Evolutionary conservation across 805 yeast species (phyloP), one percentile per base, ranked within the genome.

Genomic region (Hanseniaspora osmophila): DNA sequence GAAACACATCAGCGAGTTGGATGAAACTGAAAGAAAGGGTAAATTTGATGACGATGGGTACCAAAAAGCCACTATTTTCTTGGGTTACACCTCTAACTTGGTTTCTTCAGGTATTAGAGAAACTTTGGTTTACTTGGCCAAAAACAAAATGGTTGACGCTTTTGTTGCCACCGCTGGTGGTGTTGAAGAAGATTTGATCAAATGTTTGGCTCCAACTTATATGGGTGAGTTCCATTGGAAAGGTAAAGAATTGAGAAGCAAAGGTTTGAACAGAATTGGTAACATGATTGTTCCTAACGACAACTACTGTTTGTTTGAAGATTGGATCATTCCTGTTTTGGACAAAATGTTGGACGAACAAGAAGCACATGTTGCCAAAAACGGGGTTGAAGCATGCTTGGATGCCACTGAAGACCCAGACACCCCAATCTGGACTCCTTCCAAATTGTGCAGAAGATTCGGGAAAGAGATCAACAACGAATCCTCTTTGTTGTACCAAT

Each of bases 101-200:
- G 92, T 92, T 56, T 83, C 95, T 37, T 84, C 95, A 4, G 99
- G 99, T 40, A 67, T 88, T 48, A 77, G 99, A 64, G 95, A 88
- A 56, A 86, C 96, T 30, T 67, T 92, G 53, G 74, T 92, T 59
- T 90, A 71, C 61, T 71, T 92, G 54, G 97, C 87, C 30, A 94
- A 94, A 64, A 80, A 94, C 67, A 90, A 87, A 64, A 84, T 83
- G 75, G 95, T 92, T 40, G 82, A 87, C 55, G 97, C 94, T 15
- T 77, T 92, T 56, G 98, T 92, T 43, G 82, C 97, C n/a, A 75
- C 90, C 50, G 98, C 96, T 18, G 99, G 99, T 53, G 99, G 98
- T 53, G 79, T 92, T 50, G 99, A 92, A 63, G 99, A 92, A 68
- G 99, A 92, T 66, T 67, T 92, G 43, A 92, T 92, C 70, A 92